phyloP scores from a whole-genome alignment of 148 eudicot species.

The Simmondsia chinensis region DNA sequence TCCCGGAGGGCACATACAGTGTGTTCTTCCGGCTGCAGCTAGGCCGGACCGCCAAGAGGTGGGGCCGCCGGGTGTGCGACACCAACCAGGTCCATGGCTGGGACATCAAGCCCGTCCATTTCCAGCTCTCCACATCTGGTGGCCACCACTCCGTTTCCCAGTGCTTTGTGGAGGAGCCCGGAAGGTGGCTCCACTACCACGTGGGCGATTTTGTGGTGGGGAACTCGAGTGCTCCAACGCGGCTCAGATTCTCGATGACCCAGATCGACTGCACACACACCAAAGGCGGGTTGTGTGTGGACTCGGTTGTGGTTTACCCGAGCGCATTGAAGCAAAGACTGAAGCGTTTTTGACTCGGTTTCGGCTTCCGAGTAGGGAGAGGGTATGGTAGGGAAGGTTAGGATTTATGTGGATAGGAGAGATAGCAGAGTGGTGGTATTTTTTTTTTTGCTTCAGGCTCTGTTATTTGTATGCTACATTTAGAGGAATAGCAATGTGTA shows the following conservation, averaged over 20 bases:
- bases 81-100: conserved; percentile 60
- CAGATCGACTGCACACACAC: conserved; percentile 86
- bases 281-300: conserved; percentile 73
- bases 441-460: too few relatives aligned
- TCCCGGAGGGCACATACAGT: conserved; percentile 65
- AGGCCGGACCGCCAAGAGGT: conserved; percentile 44
- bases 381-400: too few relatives aligned
- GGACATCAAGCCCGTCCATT: conserved; percentile 54
- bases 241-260: conserved; percentile 62
- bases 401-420: too few relatives aligned
- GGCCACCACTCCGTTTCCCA: conserved; percentile 45
- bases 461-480: too few relatives aligned
- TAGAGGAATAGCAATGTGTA: too few relatives aligned
- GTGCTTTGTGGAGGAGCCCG: conserved; percentile 42
- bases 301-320: conserved; percentile 62
- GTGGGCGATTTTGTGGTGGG: conserved; percentile 61
- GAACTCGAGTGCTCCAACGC: conserved; percentile 13
- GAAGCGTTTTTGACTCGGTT: conserved; percentile 54
- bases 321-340: conserved; percentile 42
- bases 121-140: conserved; percentile 53
- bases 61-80: conserved; percentile 44
- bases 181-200: conserved; percentile 60
- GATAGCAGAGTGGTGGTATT: too few relatives aligned
- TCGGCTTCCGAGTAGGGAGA: too few relatives aligned
- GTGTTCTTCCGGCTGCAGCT: conserved; percentile 60